A percentile compares a stretch with the other conserved stretches of the same genome.
phyloP scores from a whole-genome alignment of 2,329 filamentous ascomycete species.

The Claviceps monticola region DNA sequence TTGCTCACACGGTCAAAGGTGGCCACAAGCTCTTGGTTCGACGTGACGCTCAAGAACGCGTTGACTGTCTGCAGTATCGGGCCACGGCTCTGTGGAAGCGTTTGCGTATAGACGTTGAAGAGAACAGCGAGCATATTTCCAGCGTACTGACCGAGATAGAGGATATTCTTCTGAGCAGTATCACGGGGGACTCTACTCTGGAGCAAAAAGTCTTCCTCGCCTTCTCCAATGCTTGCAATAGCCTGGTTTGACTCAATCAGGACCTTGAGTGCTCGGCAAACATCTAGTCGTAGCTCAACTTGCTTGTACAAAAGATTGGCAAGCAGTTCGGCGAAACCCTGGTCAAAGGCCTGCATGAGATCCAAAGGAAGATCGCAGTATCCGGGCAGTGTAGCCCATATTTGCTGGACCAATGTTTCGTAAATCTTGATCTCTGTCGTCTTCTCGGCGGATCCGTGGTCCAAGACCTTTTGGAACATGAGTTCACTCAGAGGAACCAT shows the following conservation, averaged over 20 bases:
- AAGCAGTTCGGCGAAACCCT: slow-evolving; percentile 75
- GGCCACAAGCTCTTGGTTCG: slow-evolving; percentile 61
- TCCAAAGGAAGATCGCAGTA: slow-evolving; percentile 92
- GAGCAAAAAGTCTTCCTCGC: slow-evolving; percentile 58
- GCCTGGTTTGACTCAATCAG: slow-evolving; percentile 86
- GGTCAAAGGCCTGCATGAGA: slow-evolving; percentile 62
- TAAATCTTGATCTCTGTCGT: slow-evolving; percentile 96
- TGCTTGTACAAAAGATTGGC: slow-evolving; percentile 90
- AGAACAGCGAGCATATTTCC: slow-evolving; percentile 86
- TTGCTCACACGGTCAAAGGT: slow-evolving; percentile 80
- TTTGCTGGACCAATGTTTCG: slow-evolving; percentile 88
- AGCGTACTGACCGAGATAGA: slow-evolving; percentile 65
- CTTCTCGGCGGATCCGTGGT: slow-evolving; percentile 71
- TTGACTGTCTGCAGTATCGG: slow-evolving; percentile 92
- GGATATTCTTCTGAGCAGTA: slow-evolving; percentile 63
- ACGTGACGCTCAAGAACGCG: slow-evolving; percentile 80
- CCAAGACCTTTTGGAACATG: slow-evolving; percentile 79
- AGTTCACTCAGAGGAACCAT: slow-evolving; percentile 80
- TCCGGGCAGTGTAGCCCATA: slow-evolving; percentile 85
- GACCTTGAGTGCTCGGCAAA: slow-evolving; percentile 76
- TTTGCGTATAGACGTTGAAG: slow-evolving; percentile 99
- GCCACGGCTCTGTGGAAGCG: slow-evolving; percentile 79
- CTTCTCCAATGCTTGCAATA: slow-evolving; percentile 53
- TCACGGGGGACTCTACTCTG: slow-evolving; percentile 66
- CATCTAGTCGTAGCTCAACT: slow-evolving; percentile 69